Percentiles rank a stretch among this genome's conserved stretches.
phyloP scores from a whole-genome alignment of 2,329 filamentous ascomycete species.

The Cadophora sp. region DNA sequence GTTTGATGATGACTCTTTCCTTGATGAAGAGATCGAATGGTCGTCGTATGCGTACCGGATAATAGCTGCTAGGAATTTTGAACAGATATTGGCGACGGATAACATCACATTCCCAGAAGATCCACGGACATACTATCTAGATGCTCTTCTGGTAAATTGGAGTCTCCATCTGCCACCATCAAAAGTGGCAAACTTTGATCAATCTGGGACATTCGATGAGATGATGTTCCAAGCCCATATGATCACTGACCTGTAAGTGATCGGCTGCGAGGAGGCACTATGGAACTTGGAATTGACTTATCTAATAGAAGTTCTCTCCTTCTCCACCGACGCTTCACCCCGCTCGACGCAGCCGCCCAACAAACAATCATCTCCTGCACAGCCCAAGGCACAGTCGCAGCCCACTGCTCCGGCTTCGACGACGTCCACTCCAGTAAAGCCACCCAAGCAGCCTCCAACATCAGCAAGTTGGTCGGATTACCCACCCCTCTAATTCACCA shows the following conservation, averaged over 20 bases:
- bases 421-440: slow-evolving; percentile 75
- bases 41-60: slow-evolving; percentile 87
- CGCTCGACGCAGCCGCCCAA: slow-evolving; percentile 67
- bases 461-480: slow-evolving; percentile 76
- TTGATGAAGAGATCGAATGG: slow-evolving; percentile 71
- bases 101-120: slow-evolving; percentile 59
- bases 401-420: background rate
- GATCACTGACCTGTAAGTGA: slow-evolving; percentile 61
- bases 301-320: slow-evolving; percentile 65
- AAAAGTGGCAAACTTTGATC: slow-evolving; percentile 73
- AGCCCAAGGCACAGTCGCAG: slow-evolving; percentile 46
- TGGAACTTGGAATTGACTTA: background rate
- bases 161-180: slow-evolving; percentile 74
- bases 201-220: slow-evolving; percentile 78
- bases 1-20: slow-evolving; percentile 71
- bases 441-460: slow-evolving; percentile 76
- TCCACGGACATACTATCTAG: slow-evolving; percentile 59
- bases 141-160: slow-evolving; percentile 71
- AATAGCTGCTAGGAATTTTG: slow-evolving; percentile 78
- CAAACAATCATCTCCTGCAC: slow-evolving; percentile 68
- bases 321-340: slow-evolving; percentile 79
- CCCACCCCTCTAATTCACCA: slow-evolving; percentile 74
- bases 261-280: background rate
- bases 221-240: slow-evolving; percentile 92
- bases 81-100: slow-evolving; percentile 69